Evolutionary conservation across 2,329 filamentous ascomycete species (phyloP), one percentile per base, ranked within the genome.

Genomic region (Sporothrix luriei): DNA sequence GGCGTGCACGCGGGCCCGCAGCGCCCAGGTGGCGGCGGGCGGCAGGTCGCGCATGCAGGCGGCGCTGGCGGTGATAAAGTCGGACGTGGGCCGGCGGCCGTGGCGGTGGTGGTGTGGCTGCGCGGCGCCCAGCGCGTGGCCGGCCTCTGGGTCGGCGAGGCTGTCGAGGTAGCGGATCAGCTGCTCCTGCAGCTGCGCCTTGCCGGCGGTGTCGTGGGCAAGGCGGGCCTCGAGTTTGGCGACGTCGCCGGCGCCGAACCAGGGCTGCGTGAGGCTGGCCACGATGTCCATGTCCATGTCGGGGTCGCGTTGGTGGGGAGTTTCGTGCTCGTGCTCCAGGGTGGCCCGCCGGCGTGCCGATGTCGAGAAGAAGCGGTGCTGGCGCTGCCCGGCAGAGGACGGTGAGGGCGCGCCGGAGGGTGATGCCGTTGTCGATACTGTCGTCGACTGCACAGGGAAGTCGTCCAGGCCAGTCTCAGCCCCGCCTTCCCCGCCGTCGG

Each of bases 1-100:
- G 16, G 74, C 66, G 61, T 78, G 73, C 13, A 80, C 55, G 66
- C 74, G 76, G 29, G 79, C 72, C 21, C 79, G 79, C 46, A 77
- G 76, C 14, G 68, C 73, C 78, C 78, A 81, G 16, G 77, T 79
- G 26, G 76, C 72, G 49, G 75, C 70, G 3, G 77, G 73, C 10
- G 77, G 72, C 33, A 80, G 73, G 21, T 71, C 73, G 5, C 52
- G 65, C 68, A 71, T 52, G 65, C 66, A 68, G 26, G 52, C 67
- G 7, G 9, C 6, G 3, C 68, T 64, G 16, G 33, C 51, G 10
- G 49, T 49, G 7, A 24, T 62, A 46, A 72, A 70, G 26, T 55
- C 6, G 38, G 54, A 21, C 33, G 33, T 33, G 0, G 33, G 33
- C 6, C 33, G 33, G 33, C 33, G 6, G 33, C 33, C 6, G 33